Evolutionary conservation across 108 stramenopile genomes (phyloP).

Genomic region (Nitzschia inconspicua): DNA sequence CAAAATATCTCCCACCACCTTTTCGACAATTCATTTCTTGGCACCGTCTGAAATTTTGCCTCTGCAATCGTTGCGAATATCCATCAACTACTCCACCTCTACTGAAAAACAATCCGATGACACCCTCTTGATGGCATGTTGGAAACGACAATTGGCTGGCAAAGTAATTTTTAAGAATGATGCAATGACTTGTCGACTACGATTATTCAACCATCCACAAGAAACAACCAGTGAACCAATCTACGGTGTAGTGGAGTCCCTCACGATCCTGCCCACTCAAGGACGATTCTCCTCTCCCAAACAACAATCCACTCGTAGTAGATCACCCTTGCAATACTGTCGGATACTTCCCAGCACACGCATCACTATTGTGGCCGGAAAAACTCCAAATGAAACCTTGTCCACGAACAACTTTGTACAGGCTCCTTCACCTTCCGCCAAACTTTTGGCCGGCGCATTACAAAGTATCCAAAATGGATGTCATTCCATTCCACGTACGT

Average conservation of each 20-base stretch:
- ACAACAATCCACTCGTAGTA: too few relatives aligned
- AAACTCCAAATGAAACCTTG: neutral
- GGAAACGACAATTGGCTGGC: slow-evolving; percentile 37
- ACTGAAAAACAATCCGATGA: too few relatives aligned
- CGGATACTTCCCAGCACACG: too few relatives aligned
- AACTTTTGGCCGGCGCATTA: slow-evolving; percentile 10
- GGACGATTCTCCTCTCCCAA: too few relatives aligned
- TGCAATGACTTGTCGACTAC: neutral
- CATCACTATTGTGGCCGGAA: too few relatives aligned
- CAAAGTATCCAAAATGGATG: neutral
- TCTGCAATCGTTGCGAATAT: too few relatives aligned
- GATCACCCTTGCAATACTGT: too few relatives aligned
- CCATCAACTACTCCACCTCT: too few relatives aligned
- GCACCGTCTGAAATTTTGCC: too few relatives aligned
- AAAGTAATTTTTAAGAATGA: neutral
- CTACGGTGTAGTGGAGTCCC: neutral
- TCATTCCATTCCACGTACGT: slow-evolving; percentile 31
- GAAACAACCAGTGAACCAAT: neutral
- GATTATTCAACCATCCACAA: neutral
- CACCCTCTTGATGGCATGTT: slow-evolving; percentile 10
- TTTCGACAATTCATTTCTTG: too few relatives aligned
- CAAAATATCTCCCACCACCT: too few relatives aligned
- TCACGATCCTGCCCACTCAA: neutral
- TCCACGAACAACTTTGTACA: neutral
- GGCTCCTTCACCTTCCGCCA: slow-evolving; percentile 7